phyloP scores from a whole-genome alignment of 139 green algal genomes.

The Volvox africanus region DNA sequence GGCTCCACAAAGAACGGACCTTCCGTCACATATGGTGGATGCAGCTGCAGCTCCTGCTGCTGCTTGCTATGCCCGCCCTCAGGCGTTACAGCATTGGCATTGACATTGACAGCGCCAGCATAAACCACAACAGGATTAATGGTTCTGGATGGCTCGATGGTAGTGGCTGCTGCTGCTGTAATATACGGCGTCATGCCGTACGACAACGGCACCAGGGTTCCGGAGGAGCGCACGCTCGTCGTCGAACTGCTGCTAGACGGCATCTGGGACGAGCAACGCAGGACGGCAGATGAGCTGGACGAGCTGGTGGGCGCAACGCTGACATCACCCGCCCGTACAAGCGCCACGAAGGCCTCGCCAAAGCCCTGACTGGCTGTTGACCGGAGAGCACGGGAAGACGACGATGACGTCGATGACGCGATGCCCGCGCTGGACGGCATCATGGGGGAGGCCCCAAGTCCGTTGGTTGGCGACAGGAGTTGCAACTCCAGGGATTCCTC shows the following conservation, averaged over 20 bases:
- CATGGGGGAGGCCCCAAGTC: neutral
- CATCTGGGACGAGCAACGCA: neutral
- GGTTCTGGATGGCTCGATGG: too few relatives aligned
- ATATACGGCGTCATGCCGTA: neutral
- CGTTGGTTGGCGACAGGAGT: neutral
- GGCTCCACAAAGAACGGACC: too few relatives aligned
- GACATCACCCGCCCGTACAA: neutral
- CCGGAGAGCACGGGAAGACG: neutral
- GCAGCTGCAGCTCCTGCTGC: too few relatives aligned
- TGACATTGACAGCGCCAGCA: too few relatives aligned
- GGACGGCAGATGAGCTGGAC: neutral
- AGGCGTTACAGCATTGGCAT: too few relatives aligned
- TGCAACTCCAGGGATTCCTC: neutral
- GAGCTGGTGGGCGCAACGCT: neutral
- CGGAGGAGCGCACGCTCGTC: neutral
- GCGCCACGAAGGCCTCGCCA: neutral
- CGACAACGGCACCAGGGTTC: neutral
- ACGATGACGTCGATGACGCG: neutral
- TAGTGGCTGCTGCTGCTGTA: too few relatives aligned
- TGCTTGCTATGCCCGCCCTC: too few relatives aligned
- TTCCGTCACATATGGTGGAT: too few relatives aligned
- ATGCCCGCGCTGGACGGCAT: neutral
- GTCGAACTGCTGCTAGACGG: neutral
- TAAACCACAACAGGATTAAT: too few relatives aligned
- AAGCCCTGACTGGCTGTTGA: neutral